Base-by-base conservation (phyloP, 441 rosid species). In the Hura crepitans region DNA sequence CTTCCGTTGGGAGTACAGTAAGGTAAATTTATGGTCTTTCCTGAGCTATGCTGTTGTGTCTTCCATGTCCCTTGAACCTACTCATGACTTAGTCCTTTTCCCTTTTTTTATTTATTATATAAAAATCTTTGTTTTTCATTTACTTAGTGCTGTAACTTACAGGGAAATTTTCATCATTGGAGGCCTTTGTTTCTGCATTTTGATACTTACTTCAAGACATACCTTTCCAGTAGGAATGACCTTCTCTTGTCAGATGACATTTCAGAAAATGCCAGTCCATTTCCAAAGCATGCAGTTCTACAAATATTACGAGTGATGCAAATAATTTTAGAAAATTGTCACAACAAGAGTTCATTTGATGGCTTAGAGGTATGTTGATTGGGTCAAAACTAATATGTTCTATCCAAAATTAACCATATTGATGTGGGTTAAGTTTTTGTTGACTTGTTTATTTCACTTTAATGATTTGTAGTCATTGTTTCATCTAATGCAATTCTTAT, bases 101-200 rank as follows among this genome's bases (percentile, higher is more conserved):
- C n/a, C n/a, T n/a, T n/a, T n/a, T n/a, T n/a, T n/a, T n/a, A n/a
- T n/a, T n/a, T n/a, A n/a, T n/a, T n/a, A n/a, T n/a, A n/a, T n/a
- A n/a, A n/a, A n/a, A n/a, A n/a, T 5, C 30, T 18, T 66, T 53
- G 27, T 7, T 27, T 43, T 46, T 69, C n/a, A 53, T 87, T 80
- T 78, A 83, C 72, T 55, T 18, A 6, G 58, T 72, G 62, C 64
- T 74, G 83, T 80, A 46, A 63, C 62, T 78, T 33, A 31, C 89
- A 95, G 99, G 99, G 99, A 18, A 95, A 89, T 81, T 95, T 90
- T 78, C 95, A 91, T 85, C 99, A 95, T 81, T 95, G 99, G 99
- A 89, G 96, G 82, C 98, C 96, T 4, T 72, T 95, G 74, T 92
- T 95, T 87, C 86, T 89, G 66, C 97, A 92, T 84, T 95, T 95